phyloP scores from a whole-genome alignment of 139 green algal genomes.

The Chlorella vulgaris region DNA sequence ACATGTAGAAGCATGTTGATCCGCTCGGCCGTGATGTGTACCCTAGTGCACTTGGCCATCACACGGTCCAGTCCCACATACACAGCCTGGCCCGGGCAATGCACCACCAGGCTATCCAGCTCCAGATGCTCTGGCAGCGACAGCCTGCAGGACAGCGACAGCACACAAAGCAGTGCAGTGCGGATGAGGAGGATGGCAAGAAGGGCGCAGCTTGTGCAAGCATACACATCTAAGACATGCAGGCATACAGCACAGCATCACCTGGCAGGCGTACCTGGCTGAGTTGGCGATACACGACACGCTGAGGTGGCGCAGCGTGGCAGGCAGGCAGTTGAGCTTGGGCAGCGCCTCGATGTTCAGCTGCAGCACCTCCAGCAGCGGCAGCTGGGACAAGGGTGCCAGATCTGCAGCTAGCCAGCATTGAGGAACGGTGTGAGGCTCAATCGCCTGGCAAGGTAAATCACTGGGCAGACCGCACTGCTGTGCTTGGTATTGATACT shows the following conservation, averaged over 20 bases:
- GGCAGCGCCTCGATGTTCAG: not conserved
- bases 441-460: too few species aligned
- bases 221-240: not conserved
- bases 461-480: too few species aligned
- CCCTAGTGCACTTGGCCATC: not conserved
- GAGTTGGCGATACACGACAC: constrained; percentile 8
- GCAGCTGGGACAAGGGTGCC: constrained; percentile 13
- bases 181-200: not conserved
- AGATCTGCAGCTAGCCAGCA: constrained; percentile 7
- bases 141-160: not conserved
- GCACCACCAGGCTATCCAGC: not conserved
- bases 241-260: not conserved
- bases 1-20: constrained; percentile 8
- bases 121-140: not conserved
- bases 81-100: constrained; percentile 5
- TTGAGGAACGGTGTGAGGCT: too few species aligned
- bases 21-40: not conserved
- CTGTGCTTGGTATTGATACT: too few species aligned
- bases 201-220: not conserved
- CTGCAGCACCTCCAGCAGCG: not conserved
- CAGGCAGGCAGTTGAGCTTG: not conserved
- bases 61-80: constrained; percentile 8
- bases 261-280: not conserved
- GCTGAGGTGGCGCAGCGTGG: constrained; percentile 3
- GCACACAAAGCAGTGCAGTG: not conserved